Conservation (phyloP, 345 rosid species). For the Xanthoceras sorbifolium region DNA sequence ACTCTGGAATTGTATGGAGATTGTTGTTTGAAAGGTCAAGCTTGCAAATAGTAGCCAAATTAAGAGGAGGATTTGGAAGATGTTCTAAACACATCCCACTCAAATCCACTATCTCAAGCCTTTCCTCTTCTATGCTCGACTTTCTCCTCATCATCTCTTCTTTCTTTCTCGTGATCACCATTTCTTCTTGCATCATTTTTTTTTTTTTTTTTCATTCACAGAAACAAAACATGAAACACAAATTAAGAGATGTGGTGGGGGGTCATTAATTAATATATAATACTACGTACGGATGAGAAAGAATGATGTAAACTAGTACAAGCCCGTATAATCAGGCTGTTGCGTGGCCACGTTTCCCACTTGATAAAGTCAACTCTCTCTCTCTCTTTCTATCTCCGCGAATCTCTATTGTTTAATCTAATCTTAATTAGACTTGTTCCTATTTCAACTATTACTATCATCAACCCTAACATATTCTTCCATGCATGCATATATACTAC, state of each 20-base stretch:
- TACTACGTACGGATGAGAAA: constrained; percentile 15
- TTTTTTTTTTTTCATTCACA: too few species aligned
- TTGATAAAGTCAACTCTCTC: constrained; percentile 25
- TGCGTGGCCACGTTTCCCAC: constrained; percentile 23
- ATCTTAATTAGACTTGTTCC: too few species aligned
- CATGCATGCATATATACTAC: too few species aligned
- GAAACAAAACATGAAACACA: too few species aligned
- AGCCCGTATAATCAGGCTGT: constrained; percentile 14
- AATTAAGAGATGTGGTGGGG: too few species aligned
- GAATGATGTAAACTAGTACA: constrained; percentile 22
- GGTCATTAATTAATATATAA: neutral
- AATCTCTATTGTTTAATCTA: too few species aligned
- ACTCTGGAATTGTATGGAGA: constrained; percentile 90
- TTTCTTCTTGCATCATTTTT: too few species aligned
- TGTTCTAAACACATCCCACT: constrained; percentile 68
- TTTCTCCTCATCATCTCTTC: neutral
- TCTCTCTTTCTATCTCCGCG: neutral
- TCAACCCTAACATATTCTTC: too few species aligned
- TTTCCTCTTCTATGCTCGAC: constrained; percentile 24
- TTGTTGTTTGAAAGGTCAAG: constrained; percentile 85
- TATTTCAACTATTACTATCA: too few species aligned
- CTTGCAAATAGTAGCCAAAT: constrained; percentile 59
- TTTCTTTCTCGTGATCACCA: constrained; percentile 19
- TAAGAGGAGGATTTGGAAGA: constrained; percentile 58
- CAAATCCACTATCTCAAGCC: constrained; percentile 58